Conservation (phyloP, 257 asterid genomes). For the Oldenlandia corymbosa region DNA sequence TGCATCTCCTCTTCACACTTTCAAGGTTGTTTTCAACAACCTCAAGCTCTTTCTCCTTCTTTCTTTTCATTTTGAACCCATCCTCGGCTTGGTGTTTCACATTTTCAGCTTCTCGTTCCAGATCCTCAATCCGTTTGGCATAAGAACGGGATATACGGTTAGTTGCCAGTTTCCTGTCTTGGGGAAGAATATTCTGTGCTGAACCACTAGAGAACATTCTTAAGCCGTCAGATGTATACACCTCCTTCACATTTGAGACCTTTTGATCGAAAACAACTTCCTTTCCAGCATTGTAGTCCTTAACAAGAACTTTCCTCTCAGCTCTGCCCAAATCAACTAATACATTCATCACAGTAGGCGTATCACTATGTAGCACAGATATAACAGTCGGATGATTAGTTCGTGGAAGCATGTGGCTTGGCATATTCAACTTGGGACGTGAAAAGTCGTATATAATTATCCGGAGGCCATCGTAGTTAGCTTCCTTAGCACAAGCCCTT, state of each 20-base stretch:
- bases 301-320: conserved; percentile 94
- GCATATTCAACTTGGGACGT: conserved; percentile 77
- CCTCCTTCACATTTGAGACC: conserved; percentile 74
- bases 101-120: conserved; percentile 52
- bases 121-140: conserved; percentile 51
- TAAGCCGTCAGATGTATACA: conserved; percentile 75
- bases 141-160: conserved; percentile 89
- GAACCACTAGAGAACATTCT: conserved; percentile 94
- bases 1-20: conserved; percentile 37
- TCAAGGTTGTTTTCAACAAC: conserved; percentile 32
- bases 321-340: conserved; percentile 78
- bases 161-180: conserved; percentile 47
- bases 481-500: conserved; percentile 80
- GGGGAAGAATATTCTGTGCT: conserved; percentile 80
- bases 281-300: conserved; percentile 67
- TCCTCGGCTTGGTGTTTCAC: conserved; percentile 40
- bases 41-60: conserved; percentile 48
- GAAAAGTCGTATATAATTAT: conserved; percentile 76
- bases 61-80: conserved; percentile 49
- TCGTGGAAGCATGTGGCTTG: conserved; percentile 89
- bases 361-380: conserved; percentile 64
- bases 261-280: conserved; percentile 67
- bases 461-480: conserved; percentile 50
- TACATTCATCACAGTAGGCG: conserved; percentile 64
- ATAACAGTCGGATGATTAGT: conserved; percentile 78